Base-by-base conservation (phyloP, 2,329 filamentous ascomycete species). In the Pestalotiopsis sp. region DNA sequence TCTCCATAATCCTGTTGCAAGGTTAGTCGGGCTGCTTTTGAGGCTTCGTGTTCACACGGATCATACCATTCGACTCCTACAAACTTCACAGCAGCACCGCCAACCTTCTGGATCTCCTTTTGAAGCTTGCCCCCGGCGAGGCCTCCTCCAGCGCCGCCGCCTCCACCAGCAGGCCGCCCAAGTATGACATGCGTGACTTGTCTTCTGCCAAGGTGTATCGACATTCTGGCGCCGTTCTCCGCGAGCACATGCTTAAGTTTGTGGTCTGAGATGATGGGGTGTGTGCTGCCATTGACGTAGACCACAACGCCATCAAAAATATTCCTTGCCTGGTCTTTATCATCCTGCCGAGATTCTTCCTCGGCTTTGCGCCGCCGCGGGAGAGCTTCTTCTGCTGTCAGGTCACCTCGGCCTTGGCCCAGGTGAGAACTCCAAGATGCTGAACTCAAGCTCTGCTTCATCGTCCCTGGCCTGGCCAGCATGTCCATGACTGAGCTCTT, bases 281-380 rank as follows among this genome's bases (percentile, higher is more conserved):
- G 86, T 2, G 94, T 97, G 72, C 92, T 94, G 69, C 94, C 94
- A 79, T 97, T 97, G 79, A 98, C 87, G 80, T 95, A 96, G 73
- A 97, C 86, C 64, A 88, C 90, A 24, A 94, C 85, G 17, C 89
- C 88, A 58, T 87, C 80, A 76, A 98, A 94, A 65, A 97, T 86
- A 60, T 82, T 75, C 71, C 73, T 77, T 1, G 70, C 73, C 65
- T 70, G 77, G 66, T 81, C 81, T 78, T 82, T 87, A 67, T 80
- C 81, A 38, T 86, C 86, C 81, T 77, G 84, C 52, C 59, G 64
- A 11, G 64, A 62, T 24, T 72, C 72, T 14, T 71, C 84, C 69
- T 81, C 79, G 48, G 81, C 81, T 35, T 68, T 67, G 9, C 76
- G 73, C 68, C 72, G 71, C 52, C 72, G 67, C 68, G 62, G 72